These are phyloP conservation scores for Clausena lansium DNA, from an alignment of 345 rosid species.

Conservation along the genomic window DNA sequence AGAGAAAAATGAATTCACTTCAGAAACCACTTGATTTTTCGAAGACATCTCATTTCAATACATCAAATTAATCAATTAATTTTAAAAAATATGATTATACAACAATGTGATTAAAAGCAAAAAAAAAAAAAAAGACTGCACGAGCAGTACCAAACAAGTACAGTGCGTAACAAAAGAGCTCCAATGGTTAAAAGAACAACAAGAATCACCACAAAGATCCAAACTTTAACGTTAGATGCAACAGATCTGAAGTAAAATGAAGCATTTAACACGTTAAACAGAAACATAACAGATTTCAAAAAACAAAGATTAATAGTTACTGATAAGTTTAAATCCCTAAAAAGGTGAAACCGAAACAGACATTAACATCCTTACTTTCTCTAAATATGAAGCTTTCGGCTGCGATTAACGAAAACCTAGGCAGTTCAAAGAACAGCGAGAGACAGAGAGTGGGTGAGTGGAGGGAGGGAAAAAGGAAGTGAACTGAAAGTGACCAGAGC, in stretches of 20 bases:
- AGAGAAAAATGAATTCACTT: neutral
- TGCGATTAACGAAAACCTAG: neutral
- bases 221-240: neutral
- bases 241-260: conserved; percentile 15
- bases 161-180: neutral
- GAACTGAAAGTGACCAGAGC: conserved; percentile 1
- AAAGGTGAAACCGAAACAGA: neutral
- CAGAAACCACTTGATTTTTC: neutral
- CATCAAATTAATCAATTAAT: neutral
- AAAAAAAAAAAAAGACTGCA: neutral
- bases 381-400: neutral
- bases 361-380: neutral
- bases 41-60: neutral
- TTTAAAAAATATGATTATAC: neutral
- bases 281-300: neutral
- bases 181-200: neutral
- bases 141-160: neutral
- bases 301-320: neutral
- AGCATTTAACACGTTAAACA: neutral
- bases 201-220: neutral
- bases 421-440: neutral
- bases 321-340: neutral
- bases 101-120: neutral
- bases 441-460: neutral
- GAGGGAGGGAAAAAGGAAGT: conserved; percentile 9